Base-by-base conservation (phyloP, 257 asterid species). In the Osmanthus fragrans region DNA sequence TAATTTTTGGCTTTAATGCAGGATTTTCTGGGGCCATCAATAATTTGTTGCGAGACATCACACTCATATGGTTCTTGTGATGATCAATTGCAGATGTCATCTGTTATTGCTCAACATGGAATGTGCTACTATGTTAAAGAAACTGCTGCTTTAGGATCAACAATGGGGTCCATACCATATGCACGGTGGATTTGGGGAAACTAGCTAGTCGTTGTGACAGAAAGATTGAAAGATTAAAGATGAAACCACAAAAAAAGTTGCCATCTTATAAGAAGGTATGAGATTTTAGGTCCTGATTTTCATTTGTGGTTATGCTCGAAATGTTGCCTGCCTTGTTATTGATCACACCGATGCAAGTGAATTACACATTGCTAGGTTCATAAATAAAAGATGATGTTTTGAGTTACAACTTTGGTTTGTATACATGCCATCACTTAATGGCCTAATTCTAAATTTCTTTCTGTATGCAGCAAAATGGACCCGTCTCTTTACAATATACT, bases 51-150 rank as follows among this genome's bases (percentile, higher is more conserved):
- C 34, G 90, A 88, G 77, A 83, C 76, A 34, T 49, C 77, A 63
- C 86, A 86, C 77, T 86, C 92, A 5, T 81, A 73, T 80, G 80
- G 83, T 80, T 93, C 90, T 88, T 82, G 81, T 79, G 97, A 94
- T 21, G 82, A 82, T 78, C 99, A 92, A 80, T 54, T 88, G 83
- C 90, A 92, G 77, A 93, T 95, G 88, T 82, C 96, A 47, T 90
- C 96, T 8, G 58, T 83, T 76, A 68, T 88, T 75, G 92, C 91
- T 45, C 88, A 93, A 85, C 99, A 93, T 71, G 99, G 96, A 42
- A 82, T 89, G 76, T 93, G 96, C 87, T 86, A 82, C 77, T 91
- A 86, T 70, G 82, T 92, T 5, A 93, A 87, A 80, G 89, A 91
- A 86, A 79, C 88, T 76, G 82, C 84, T 79, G 86, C 86, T 30